These are phyloP conservation scores for Bipolaris gigantea DNA, from an alignment of 2,329 filamentous ascomycete species.

Conservation along the genomic window DNA sequence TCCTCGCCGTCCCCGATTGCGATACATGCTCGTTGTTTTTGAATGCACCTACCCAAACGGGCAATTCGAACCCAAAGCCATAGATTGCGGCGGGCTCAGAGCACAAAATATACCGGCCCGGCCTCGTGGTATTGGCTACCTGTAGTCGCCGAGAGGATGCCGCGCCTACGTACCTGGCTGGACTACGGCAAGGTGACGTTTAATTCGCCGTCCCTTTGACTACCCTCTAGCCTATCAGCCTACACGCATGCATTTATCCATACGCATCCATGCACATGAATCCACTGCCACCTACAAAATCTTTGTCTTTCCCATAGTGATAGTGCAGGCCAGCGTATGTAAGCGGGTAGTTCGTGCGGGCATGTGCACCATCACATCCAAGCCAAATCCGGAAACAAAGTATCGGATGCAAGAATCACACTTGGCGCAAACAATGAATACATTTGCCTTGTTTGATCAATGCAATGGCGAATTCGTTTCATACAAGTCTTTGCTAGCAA, in stretches of 20 bases:
- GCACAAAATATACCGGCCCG: constrained; percentile 14
- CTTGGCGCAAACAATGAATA: not conserved
- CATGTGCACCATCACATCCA: not conserved
- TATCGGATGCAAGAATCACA: not conserved
- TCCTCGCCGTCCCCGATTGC: not conserved
- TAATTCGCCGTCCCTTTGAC: not conserved
- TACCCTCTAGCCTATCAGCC: not conserved
- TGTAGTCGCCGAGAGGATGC: constrained; percentile 6
- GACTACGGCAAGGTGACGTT: not conserved
- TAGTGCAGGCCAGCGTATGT: not conserved
- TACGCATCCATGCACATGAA: not conserved
- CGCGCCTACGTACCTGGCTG: constrained; percentile 8
- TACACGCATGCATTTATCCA: not conserved
- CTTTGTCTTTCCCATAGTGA: too few relatives aligned
- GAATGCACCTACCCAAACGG: constrained; percentile 2
- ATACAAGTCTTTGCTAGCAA: not conserved
- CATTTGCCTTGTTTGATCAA: not conserved
- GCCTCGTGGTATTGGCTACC: constrained; percentile 6
- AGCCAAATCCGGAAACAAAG: not conserved
- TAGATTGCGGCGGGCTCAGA: constrained; percentile 17
- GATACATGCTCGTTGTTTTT: not conserved
- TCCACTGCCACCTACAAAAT: too few relatives aligned
- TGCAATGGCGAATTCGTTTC: not conserved
- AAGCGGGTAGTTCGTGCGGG: not conserved
- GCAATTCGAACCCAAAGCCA: constrained; percentile 4